Percentiles rank a stretch among this genome's conserved stretches.
Evolutionary conservation across 164 flowering plant genomes (phyloP).

Genomic region (Taxillus chinensis): DNA sequence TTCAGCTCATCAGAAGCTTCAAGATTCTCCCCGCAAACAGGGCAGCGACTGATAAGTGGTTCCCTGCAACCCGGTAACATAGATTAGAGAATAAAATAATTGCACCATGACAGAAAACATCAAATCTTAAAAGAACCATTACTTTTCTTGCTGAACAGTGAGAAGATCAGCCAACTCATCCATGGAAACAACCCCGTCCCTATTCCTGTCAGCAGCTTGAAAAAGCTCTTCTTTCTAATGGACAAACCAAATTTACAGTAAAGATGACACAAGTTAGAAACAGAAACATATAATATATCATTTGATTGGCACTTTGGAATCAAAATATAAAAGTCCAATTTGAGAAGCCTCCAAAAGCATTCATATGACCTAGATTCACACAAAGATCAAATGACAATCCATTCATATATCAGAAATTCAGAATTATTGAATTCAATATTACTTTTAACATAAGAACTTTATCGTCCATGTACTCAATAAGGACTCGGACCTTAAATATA

Average conservation of each 20-base stretch:
- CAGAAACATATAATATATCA: conserved; percentile 1
- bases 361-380: too few relatives aligned
- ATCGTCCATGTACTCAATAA: too few relatives aligned
- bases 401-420: too few relatives aligned
- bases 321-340: too few relatives aligned
- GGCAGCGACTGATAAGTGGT: conserved; percentile 42
- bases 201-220: conserved; percentile 67
- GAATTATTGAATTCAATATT: too few relatives aligned
- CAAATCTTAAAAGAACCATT: conserved; percentile 11
- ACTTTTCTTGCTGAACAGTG: conserved; percentile 80
- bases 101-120: neutral
- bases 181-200: conserved; percentile 81
- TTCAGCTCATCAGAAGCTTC: conserved; percentile 51
- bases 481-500: too few relatives aligned
- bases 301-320: neutral
- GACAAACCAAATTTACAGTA: conserved; percentile 13
- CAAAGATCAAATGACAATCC: too few relatives aligned
- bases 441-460: too few relatives aligned
- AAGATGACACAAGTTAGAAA: conserved; percentile 7
- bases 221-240: conserved; percentile 87
- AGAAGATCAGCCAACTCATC: conserved; percentile 89
- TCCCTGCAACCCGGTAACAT: conserved; percentile 27
- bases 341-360: too few relatives aligned
- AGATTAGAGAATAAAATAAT: neutral
- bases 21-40: conserved; percentile 62